A percentile compares a stretch with the other conserved stretches of the same genome.
Conservation (phyloP, 805 yeast species). For the Cyberlindnera lachancei region DNA sequence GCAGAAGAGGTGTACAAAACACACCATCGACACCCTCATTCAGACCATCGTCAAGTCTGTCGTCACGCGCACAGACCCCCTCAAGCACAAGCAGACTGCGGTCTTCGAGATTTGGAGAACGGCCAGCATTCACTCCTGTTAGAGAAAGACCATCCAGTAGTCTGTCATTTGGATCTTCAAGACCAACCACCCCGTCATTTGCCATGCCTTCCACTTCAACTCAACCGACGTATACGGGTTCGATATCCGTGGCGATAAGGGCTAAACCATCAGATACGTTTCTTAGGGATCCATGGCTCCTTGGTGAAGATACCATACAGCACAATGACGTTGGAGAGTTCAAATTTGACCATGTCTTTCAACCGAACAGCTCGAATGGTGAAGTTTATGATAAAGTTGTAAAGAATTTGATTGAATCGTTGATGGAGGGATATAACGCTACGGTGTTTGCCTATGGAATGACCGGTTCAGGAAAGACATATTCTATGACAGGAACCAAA, state of each 20-base stretch:
- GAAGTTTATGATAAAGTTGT: constrained; percentile 57
- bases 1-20: constrained; percentile 7
- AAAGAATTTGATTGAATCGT: constrained; percentile 43
- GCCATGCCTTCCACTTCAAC: constrained; percentile 14
- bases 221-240: constrained; percentile 45
- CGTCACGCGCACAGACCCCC: constrained; percentile 17
- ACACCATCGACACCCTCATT: constrained; percentile 17
- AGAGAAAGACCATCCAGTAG: constrained; percentile 15
- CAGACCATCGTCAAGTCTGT: constrained; percentile 17
- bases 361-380: constrained; percentile 42
- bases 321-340: constrained; percentile 57
- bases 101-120: constrained; percentile 15
- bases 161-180: constrained; percentile 10
- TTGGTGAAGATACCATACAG: constrained; percentile 34
- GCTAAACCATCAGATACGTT: constrained; percentile 51
- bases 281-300: constrained; percentile 26
- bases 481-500: constrained; percentile 69
- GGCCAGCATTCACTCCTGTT: constrained; percentile 17
- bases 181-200: constrained; percentile 20
- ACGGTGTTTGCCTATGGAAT: constrained; percentile 96
- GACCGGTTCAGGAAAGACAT: constrained; percentile 94
- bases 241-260: constrained; percentile 69
- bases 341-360: constrained; percentile 73
- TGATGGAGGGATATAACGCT: constrained; percentile 72
- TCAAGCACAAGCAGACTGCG: constrained; percentile 12